phyloP scores from a whole-genome alignment of 2,329 filamentous ascomycete genomes.

The Stenocarpella maydis region DNA sequence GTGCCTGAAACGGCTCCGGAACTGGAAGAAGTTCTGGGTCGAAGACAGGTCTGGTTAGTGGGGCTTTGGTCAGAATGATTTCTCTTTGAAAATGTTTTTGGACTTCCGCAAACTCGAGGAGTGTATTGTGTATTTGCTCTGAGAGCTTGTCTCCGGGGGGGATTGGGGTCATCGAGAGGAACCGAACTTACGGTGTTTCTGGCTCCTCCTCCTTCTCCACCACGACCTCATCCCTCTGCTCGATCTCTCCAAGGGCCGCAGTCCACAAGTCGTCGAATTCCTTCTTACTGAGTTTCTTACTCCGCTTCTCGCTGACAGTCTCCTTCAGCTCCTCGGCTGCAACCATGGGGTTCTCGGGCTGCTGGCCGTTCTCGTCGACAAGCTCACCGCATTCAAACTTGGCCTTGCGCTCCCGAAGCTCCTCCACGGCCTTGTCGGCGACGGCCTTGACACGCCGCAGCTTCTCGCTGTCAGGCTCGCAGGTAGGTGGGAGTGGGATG shows the following conservation, averaged over 20 bases:
- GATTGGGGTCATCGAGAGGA: constrained; percentile 21
- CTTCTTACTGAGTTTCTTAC: constrained; percentile 82
- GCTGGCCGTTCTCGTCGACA: constrained; percentile 66
- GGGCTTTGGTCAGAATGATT: constrained; percentile 47
- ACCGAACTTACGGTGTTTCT: constrained; percentile 58
- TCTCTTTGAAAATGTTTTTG: constrained; percentile 41
- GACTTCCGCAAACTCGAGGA: constrained; percentile 33
- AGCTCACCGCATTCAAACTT: constrained; percentile 89
- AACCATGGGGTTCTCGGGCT: constrained; percentile 64
- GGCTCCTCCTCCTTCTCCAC: constrained; percentile 46
- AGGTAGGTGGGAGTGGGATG: constrained; percentile 86
- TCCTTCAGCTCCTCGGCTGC: constrained; percentile 80
- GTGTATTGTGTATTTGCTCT: neutral
- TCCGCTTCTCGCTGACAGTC: constrained; percentile 76
- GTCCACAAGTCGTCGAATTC: constrained; percentile 93
- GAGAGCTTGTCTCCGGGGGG: neutral
- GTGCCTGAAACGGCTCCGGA: constrained; percentile 67
- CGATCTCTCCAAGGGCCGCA: constrained; percentile 76
- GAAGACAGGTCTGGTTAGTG: constrained; percentile 88
- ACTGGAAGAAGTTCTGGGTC: constrained; percentile 75
- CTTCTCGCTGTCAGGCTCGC: constrained; percentile 94
- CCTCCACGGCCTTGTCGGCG: constrained; percentile 86
- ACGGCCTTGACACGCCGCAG: constrained; percentile 86
- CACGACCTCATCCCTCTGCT: constrained; percentile 67
- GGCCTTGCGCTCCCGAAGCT: constrained; percentile 83